These are phyloP conservation scores for Apophysomyces sp. DNA, from an alignment of 371 early-diverging fungal species.

Conservation along the genomic window DNA sequence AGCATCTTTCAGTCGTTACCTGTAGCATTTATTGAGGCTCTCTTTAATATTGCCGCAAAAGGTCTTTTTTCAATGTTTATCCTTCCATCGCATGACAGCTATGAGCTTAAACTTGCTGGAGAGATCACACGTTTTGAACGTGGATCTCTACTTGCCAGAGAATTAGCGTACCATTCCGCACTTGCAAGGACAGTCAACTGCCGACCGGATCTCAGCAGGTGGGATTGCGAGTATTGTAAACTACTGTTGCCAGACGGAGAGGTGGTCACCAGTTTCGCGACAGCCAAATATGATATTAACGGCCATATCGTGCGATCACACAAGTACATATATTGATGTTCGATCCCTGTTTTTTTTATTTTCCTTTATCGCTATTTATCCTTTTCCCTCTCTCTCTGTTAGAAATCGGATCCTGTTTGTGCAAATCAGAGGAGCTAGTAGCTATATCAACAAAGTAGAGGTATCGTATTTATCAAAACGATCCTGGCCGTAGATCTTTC, in stretches of 20 bases:
- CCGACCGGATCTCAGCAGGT: not conserved
- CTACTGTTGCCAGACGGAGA: constrained; percentile 4
- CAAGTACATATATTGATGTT: not conserved
- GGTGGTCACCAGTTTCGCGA: not conserved
- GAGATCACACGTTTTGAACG: not conserved
- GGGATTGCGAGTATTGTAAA: not conserved
- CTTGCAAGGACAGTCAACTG: constrained; percentile 4
- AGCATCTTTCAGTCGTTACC: not conserved
- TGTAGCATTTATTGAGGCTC: not conserved
- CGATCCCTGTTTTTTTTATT: no score
- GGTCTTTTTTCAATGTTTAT: not conserved
- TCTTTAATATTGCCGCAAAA: not conserved
- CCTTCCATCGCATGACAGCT: not conserved
- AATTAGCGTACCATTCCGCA: not conserved
- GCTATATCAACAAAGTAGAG: no score
- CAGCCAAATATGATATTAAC: not conserved
- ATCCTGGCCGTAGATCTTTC: no score
- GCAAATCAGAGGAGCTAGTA: constrained; percentile 1
- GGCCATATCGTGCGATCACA: not conserved
- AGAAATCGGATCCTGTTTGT: not conserved
- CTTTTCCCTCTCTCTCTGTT: not conserved
- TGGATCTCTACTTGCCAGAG: not conserved
- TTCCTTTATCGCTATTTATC: not conserved
- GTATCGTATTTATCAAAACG: no score
- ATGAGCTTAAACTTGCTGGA: not conserved